Percentiles rank a stretch among this genome's conserved stretches.
Evolutionary conservation across 2,329 filamentous ascomycete genomes (phyloP).

Genomic region (Neonectria hederae): DNA sequence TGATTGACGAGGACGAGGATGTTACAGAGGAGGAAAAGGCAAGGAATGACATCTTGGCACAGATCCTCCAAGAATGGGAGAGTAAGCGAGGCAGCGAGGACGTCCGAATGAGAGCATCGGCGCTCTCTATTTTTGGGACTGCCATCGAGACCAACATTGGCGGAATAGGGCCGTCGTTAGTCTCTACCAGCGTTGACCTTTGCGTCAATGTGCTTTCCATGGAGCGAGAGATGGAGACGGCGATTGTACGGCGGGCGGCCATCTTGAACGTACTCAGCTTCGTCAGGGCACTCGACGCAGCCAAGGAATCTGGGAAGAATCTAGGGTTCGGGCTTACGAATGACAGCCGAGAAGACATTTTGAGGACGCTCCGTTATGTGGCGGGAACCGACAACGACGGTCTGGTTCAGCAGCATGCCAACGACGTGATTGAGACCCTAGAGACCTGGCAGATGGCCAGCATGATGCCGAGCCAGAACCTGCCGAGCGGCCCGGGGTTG

Average conservation of each 20-base stretch:
- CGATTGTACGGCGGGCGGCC: conserved; percentile 73
- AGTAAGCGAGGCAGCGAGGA: conserved; percentile 73
- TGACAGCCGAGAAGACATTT: conserved; percentile 68
- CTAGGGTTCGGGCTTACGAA: conserved; percentile 65
- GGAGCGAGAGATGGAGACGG: conserved; percentile 68
- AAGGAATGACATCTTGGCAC: conserved; percentile 61
- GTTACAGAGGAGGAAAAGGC: conserved; percentile 54
- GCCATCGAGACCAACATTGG: conserved; percentile 69
- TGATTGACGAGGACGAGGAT: conserved; percentile 58
- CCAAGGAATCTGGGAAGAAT: conserved; percentile 55
- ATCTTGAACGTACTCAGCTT: conserved; percentile 71
- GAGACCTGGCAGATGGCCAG: conserved; percentile 68
- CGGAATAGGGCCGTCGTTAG: conserved; percentile 62
- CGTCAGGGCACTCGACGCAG: conserved; percentile 66
- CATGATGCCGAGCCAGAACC: conserved; percentile 52
- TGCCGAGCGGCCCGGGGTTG: conserved; percentile 37
- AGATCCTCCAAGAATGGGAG: conserved; percentile 75
- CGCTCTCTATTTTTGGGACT: conserved; percentile 70
- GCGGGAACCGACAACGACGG: conserved; percentile 72
- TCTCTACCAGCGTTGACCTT: conserved; percentile 69
- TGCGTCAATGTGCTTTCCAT: conserved; percentile 69
- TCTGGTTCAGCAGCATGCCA: conserved; percentile 73
- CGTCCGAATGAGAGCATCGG: conserved; percentile 73
- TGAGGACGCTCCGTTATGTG: conserved; percentile 70
- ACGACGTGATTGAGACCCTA: conserved; percentile 72